These are phyloP conservation scores for Thalassiosira hispida DNA, from an alignment of 352 stramenopile genomes.

Conservation along the genomic window DNA sequence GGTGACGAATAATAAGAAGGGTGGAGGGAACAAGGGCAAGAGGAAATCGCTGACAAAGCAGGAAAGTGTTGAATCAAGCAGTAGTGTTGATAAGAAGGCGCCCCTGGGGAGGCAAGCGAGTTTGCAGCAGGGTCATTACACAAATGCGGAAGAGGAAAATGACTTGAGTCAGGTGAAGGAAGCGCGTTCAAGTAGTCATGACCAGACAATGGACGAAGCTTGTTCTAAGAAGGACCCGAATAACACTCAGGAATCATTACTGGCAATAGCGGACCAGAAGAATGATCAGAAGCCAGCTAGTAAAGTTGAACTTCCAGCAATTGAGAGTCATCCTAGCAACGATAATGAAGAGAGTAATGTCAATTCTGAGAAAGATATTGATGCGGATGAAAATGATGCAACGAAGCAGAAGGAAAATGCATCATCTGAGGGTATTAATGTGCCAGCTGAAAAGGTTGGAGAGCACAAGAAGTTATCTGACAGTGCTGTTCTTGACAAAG, in stretches of 20 bases:
- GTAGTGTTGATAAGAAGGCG: not conserved
- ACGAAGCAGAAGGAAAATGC: too few relatives aligned
- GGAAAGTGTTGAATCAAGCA: not conserved
- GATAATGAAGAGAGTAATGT: too few relatives aligned
- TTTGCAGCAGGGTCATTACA: too few relatives aligned
- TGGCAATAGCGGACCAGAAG: too few relatives aligned
- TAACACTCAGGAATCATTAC: not conserved
- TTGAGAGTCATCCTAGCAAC: too few relatives aligned
- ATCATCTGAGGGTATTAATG: too few relatives aligned
- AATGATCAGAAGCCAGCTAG: too few relatives aligned
- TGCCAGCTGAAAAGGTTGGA: too few relatives aligned
- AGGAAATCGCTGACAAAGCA: slow-evolving; percentile 6
- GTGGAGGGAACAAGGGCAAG: slow-evolving; percentile 21
- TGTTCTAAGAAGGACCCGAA: not conserved
- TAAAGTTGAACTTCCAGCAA: too few relatives aligned
- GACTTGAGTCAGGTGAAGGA: slow-evolving; percentile 2
- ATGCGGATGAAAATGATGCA: not conserved
- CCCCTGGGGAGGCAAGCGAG: not conserved
- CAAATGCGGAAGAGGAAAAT: not conserved
- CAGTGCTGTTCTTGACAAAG: not conserved
- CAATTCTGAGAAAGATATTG: not conserved
- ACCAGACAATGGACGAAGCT: not conserved
- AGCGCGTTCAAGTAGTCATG: not conserved
- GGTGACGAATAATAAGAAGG: slow-evolving; percentile 6
- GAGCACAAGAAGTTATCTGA: too few relatives aligned